phyloP scores from a whole-genome alignment of 805 yeast species.

The Kuraishia capsulata region DNA sequence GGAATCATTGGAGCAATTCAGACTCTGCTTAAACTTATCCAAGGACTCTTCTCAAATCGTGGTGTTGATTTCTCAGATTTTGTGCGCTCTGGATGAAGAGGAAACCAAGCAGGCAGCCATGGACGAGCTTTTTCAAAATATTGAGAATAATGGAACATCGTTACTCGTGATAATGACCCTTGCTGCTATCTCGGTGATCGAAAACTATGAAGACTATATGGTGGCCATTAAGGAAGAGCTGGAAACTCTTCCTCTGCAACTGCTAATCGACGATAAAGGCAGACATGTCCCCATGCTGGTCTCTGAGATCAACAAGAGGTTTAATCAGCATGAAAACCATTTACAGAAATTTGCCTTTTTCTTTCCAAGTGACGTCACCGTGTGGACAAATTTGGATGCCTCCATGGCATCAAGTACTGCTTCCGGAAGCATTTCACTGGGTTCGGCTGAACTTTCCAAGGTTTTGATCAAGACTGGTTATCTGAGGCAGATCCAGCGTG shows the following conservation, averaged over 20 bases:
- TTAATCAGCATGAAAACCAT: constrained; percentile 19
- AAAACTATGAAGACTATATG: constrained; percentile 48
- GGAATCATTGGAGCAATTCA: constrained; percentile 59
- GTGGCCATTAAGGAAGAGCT: constrained; percentile 62
- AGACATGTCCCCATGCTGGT: constrained; percentile 52
- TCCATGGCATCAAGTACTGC: constrained; percentile 51
- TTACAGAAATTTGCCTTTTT: constrained; percentile 70
- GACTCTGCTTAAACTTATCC: constrained; percentile 45
- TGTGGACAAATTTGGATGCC: constrained; percentile 62
- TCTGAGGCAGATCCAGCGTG: constrained; percentile 54
- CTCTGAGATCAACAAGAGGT: constrained; percentile 35
- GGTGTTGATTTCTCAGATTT: constrained; percentile 65
- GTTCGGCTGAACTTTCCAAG: constrained; percentile 40
- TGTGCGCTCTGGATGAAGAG: constrained; percentile 67
- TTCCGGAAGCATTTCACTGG: constrained; percentile 37
- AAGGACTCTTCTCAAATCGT: constrained; percentile 60
- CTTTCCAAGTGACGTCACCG: constrained; percentile 59
- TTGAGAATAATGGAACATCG: constrained; percentile 58
- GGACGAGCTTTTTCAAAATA: constrained; percentile 66
- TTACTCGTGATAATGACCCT: constrained; percentile 59
- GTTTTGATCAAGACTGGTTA: constrained; percentile 40
- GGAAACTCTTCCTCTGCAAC: constrained; percentile 34
- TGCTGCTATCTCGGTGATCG: constrained; percentile 71
- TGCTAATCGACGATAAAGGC: constrained; percentile 38
- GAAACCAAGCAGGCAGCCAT: constrained; percentile 77